Percentiles rank a stretch among this genome's conserved stretches.
These are phyloP conservation scores for Colletotrichum tropicicola DNA, from an alignment of 2,329 filamentous ascomycete genomes.

Conservation along the genomic window DNA sequence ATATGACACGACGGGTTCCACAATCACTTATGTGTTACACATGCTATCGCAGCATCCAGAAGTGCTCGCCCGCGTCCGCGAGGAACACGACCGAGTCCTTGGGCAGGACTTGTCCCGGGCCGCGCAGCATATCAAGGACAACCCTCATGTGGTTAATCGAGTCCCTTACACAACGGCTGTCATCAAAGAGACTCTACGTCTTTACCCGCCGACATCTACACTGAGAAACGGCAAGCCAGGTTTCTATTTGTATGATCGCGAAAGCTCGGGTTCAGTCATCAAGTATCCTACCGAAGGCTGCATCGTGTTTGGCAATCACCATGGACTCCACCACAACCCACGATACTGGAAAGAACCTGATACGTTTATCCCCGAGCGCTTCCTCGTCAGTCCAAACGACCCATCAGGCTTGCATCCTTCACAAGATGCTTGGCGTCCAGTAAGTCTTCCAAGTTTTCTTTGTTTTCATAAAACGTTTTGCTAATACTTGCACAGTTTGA, in stretches of 20 bases:
- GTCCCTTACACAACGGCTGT: constrained; percentile 58
- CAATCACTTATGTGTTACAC: constrained; percentile 36
- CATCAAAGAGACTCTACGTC: constrained; percentile 46
- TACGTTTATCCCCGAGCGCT: neutral
- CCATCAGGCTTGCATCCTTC: neutral
- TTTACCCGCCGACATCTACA: constrained; percentile 43
- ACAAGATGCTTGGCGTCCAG: constrained; percentile 11
- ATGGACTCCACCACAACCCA: constrained; percentile 8
- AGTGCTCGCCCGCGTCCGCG: constrained; percentile 35
- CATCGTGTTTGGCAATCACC: constrained; percentile 14
- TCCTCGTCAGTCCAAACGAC: neutral
- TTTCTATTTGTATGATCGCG: neutral
- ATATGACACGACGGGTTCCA: constrained; percentile 42
- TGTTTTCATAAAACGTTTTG: neutral
- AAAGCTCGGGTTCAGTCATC: neutral
- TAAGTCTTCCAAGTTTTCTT: neutral
- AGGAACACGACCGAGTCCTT: constrained; percentile 51
- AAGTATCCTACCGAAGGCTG: constrained; percentile 7
- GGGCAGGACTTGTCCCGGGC: constrained; percentile 48
- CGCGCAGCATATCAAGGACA: constrained; percentile 47
- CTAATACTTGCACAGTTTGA: neutral
- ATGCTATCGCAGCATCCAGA: constrained; percentile 33
- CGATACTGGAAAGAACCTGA: constrained; percentile 9
- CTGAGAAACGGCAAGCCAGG: constrained; percentile 33
- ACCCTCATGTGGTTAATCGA: constrained; percentile 56